Conservation (phyloP, 805 yeast genomes). For the Torulaspora gathmanii region DNA sequence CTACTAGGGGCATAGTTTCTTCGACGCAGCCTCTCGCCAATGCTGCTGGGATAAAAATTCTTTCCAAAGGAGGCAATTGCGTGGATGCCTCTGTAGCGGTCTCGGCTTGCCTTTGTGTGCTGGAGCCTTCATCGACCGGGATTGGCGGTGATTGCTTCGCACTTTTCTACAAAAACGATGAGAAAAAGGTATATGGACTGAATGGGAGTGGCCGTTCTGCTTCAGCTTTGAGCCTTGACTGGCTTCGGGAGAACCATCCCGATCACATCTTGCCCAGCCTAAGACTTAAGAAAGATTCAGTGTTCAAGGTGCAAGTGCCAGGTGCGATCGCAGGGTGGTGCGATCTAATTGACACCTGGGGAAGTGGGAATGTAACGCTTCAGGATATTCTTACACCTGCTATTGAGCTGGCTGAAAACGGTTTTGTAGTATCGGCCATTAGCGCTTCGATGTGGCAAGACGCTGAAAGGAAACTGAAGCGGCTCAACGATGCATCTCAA, state of each 20-base stretch:
- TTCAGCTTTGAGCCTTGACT: constrained; percentile 40
- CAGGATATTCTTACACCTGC: constrained; percentile 59
- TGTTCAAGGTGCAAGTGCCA: constrained; percentile 44
- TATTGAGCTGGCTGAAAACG: constrained; percentile 62
- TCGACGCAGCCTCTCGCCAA: constrained; percentile 75
- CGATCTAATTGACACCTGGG: constrained; percentile 66
- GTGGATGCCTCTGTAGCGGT: constrained; percentile 62
- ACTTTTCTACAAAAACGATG: constrained; percentile 48
- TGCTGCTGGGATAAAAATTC: constrained; percentile 63
- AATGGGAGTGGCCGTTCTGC: constrained; percentile 78
- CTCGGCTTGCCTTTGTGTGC: constrained; percentile 50
- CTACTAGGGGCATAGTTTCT: constrained; percentile 66
- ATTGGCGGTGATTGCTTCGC: constrained; percentile 67
- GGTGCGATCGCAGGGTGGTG: constrained; percentile 80
- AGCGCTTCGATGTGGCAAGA: constrained; percentile 50
- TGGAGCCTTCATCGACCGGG: constrained; percentile 61
- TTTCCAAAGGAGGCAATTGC: constrained; percentile 69
- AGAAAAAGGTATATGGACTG: constrained; percentile 54
- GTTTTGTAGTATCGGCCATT: constrained; percentile 61
- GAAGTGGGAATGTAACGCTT: constrained; percentile 59
- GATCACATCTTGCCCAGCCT: constrained; percentile 20
- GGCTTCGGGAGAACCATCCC: constrained; percentile 36
- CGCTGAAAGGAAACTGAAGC: constrained; percentile 33
- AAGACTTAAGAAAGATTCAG: constrained; percentile 4
- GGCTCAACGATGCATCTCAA: constrained; percentile 1